Percentiles rank a stretch among this genome's conserved stretches.
phyloP scores from a whole-genome alignment of 768 basidiomycete genomes.

The Trametes villosa region DNA sequence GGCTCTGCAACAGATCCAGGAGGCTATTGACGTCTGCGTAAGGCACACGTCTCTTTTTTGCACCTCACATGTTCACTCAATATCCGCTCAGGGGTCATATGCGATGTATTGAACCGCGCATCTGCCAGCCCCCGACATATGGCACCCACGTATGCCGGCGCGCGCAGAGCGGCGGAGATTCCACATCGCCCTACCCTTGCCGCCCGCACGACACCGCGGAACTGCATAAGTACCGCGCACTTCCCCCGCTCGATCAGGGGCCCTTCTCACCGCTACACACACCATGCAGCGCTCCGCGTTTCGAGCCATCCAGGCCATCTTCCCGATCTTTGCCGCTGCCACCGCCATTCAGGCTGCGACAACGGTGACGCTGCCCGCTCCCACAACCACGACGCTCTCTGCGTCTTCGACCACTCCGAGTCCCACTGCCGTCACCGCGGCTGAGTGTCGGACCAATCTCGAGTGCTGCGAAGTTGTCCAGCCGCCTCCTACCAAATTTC shows the following conservation, averaged over 20 bases:
- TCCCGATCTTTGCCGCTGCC: background rate
- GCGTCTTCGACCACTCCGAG: background rate
- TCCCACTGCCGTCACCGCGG: background rate
- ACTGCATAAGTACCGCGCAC: background rate
- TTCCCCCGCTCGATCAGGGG: background rate
- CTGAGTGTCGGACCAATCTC: background rate
- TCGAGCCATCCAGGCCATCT: background rate
- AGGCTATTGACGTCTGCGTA: background rate
- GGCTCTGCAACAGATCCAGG: background rate
- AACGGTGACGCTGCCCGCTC: background rate
- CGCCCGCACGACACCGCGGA: background rate
- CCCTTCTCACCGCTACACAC: background rate
- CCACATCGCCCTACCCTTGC: background rate
- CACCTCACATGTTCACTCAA: background rate
- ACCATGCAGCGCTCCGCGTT: constrained; percentile 1
- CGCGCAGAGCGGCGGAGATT: background rate
- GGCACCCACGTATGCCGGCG: background rate
- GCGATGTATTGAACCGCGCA: background rate
- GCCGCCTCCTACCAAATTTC: background rate
- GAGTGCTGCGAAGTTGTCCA: background rate
- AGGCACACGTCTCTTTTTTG: background rate
- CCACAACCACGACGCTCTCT: background rate
- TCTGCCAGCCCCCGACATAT: background rate
- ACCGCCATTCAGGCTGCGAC: background rate
- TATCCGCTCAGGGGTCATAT: background rate